Evolutionary conservation across 495 filamentous ascomycete species (phyloP).

Genomic region (Penicillium egyptiacum): DNA sequence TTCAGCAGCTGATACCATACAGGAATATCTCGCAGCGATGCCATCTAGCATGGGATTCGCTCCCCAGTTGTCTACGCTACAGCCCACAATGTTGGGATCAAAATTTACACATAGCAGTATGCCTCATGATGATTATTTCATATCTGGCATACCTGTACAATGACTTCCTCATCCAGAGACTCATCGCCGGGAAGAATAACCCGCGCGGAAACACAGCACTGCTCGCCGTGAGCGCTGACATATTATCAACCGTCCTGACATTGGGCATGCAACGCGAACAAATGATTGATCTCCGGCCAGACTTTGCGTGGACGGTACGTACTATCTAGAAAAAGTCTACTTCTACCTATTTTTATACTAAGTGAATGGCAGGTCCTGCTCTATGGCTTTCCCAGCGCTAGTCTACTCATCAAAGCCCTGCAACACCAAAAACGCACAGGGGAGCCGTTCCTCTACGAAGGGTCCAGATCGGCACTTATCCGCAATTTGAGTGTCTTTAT

Average conservation of each 20-base stretch:
- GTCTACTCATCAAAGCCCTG: conserved; percentile 45
- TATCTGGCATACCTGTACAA: conserved; percentile 45
- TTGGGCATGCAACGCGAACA: conserved; percentile 43
- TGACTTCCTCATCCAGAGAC: conserved; percentile 46
- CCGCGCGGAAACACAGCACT: conserved; percentile 32
- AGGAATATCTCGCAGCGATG: conserved; percentile 40
- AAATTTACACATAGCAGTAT: conserved; percentile 21
- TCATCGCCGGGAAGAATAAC: conserved; percentile 40
- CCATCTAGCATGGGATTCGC: conserved; percentile 31
- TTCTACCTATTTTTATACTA: neutral
- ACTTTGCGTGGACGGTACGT: conserved; percentile 30
- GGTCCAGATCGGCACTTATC: conserved; percentile 55
- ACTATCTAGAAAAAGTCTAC: neutral
- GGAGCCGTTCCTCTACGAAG: conserved; percentile 37
- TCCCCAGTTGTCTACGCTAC: conserved; percentile 42
- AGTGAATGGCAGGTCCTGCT: conserved; percentile 30
- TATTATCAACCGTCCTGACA: conserved; percentile 41
- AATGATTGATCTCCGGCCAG: conserved; percentile 28
- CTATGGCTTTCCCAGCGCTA: conserved; percentile 43
- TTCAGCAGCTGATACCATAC: conserved; percentile 10
- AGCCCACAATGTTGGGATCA: conserved; percentile 28
- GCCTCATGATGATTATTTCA: conserved; percentile 36
- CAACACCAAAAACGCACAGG: conserved; percentile 44
- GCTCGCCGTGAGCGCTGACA: conserved; percentile 38
- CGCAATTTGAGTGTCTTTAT: conserved; percentile 61